Evolutionary conservation across 148 eudicot species (phyloP).

Genomic region (Rhododendron simsii): DNA sequence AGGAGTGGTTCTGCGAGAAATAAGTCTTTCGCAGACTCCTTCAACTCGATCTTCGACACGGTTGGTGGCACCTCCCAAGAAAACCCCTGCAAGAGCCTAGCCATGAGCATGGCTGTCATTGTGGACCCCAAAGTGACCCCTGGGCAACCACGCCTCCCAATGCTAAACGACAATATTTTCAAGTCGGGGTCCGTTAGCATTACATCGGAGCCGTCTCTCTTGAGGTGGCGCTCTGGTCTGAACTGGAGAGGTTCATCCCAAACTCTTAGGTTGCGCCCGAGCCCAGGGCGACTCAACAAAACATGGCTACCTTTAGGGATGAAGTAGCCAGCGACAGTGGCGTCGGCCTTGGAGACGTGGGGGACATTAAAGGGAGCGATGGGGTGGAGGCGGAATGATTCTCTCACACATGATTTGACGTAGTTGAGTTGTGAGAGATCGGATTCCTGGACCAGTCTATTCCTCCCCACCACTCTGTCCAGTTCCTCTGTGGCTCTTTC

Average conservation of each 20-base stretch:
- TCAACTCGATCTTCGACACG: neutral
- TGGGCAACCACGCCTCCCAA: constrained; percentile 8
- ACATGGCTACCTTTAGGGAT: constrained; percentile 35
- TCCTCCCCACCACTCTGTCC: constrained; percentile 22
- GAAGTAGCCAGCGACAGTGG: constrained; percentile 23
- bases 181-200: constrained; percentile 12
- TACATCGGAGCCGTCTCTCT: constrained; percentile 2
- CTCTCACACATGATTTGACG: constrained; percentile 23
- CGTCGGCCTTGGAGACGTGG: constrained; percentile 15
- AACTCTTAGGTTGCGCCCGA: constrained; percentile 28
- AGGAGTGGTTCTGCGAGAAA: neutral
- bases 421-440: constrained; percentile 23
- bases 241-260: constrained; percentile 26
- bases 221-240: constrained; percentile 34
- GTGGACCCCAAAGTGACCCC: neutral
- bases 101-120: neutral
- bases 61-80: neutral
- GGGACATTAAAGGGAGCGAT: constrained; percentile 25
- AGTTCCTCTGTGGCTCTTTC: constrained; percentile 16
- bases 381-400: constrained; percentile 32
- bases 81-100: neutral
- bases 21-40: neutral
- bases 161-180: constrained; percentile 21
- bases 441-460: constrained; percentile 25
- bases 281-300: constrained; percentile 23